Evolutionary conservation across 148 eudicot species (phyloP).

Genomic region (Rhododendron ovatum): DNA sequence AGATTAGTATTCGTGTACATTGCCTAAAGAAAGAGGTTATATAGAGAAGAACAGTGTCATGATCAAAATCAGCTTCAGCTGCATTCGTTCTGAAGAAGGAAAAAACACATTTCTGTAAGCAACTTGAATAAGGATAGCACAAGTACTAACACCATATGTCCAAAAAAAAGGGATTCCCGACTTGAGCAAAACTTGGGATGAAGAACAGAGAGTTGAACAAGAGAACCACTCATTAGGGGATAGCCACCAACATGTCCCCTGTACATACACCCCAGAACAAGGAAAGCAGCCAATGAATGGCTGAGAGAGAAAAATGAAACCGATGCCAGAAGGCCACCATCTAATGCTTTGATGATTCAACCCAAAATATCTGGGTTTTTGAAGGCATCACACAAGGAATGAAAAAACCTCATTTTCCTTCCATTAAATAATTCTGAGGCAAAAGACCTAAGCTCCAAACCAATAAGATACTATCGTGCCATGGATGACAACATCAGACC

Average conservation of each 20-base stretch:
- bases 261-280: background rate
- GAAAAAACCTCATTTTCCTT: background rate
- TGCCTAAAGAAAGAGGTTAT: background rate
- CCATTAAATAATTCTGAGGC: background rate
- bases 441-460: background rate
- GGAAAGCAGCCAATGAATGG: background rate
- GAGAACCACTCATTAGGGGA: background rate
- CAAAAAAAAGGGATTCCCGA: background rate
- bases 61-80: background rate
- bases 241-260: background rate
- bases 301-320: background rate
- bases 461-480: slow-evolving; percentile 31
- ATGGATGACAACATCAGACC: slow-evolving; percentile 54
- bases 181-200: background rate
- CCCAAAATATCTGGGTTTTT: background rate
- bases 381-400: background rate
- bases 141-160: background rate
- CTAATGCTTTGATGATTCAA: background rate
- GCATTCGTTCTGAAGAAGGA: no score
- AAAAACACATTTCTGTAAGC: no score
- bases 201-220: background rate
- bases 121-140: no score
- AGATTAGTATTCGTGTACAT: background rate
- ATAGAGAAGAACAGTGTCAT: background rate
- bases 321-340: background rate